These are phyloP conservation scores for Rhodotorula kratochvilovae DNA, from an alignment of 768 basidiomycete species.

Conservation along the genomic window DNA sequence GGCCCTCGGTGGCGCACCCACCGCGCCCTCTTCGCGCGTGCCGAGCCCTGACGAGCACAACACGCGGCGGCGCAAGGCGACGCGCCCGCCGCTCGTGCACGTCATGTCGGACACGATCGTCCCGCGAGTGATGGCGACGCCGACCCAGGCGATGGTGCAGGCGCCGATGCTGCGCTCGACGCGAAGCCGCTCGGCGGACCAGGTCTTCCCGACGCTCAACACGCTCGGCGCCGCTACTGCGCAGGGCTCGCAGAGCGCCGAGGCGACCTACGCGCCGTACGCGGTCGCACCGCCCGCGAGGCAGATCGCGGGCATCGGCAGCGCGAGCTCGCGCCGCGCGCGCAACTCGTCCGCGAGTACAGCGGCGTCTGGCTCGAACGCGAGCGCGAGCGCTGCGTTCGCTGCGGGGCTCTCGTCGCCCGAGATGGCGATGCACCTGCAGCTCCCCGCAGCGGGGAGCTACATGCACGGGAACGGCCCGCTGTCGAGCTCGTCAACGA, in stretches of 20 bases:
- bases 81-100: constrained; percentile 14
- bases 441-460: not conserved
- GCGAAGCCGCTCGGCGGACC: constrained; percentile 14
- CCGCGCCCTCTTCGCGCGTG: not conserved
- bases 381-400: not conserved
- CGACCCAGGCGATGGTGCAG: no score
- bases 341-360: not conserved
- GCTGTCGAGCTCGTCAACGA: not conserved
- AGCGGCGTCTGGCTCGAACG: not conserved
- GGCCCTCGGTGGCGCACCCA: not conserved
- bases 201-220: not conserved
- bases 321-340: not conserved
- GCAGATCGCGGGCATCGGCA: not conserved
- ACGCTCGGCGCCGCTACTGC: not conserved
- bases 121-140: not conserved
- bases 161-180: not conserved
- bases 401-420: not conserved
- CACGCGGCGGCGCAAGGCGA: constrained; percentile 3
- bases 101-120: constrained; percentile 8
- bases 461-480: not conserved
- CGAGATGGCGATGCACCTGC: not conserved
- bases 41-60: constrained; percentile 1
- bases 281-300: not conserved
- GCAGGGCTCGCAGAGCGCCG: no score
- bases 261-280: not conserved